Base-by-base conservation (phyloP, 1,139 yeast species). In the Pichia sp. region DNA sequence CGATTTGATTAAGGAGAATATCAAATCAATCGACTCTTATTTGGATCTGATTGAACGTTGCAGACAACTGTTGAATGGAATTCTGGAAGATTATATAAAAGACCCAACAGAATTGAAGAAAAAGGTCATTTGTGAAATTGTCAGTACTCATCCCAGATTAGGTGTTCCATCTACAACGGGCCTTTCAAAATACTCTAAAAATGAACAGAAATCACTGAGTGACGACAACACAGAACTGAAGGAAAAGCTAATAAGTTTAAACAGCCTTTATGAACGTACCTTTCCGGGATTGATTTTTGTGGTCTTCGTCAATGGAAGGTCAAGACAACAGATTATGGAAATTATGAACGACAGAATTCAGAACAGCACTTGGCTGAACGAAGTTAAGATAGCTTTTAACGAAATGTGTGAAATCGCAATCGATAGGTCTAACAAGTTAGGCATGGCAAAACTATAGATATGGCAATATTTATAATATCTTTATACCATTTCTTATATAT, bases 371-470 rank as follows among this genome's bases (percentile, higher is more conserved):
- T 72, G 77, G 46, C 56, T 54, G 4, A 46, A 55, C 36, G 97
- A 88, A 61, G 73, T 79, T 49, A 46, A 49, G 9, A 84, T 79
- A 40, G 95, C 95, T 0, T 75, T 86, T 56, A 69, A 81, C 53
- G 84, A 95, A 36, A 86, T 88, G 95, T 85, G 95, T 63, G 95
- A 85, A 61, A 88, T 88, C 49, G 96, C 96, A 0, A 56, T 72
- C 34, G 95, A 86, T 64, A 70, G 97, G 52, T 82, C 81, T 2
- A 55, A 52, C n/a, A 81, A 81, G 55, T 57, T 75, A 40, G 65
- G 66, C 23, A 16, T 16, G 23, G 23, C 23, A 16, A 16, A 16
- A 16, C 23, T 16, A 16, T 16, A 16, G 23, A 16, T 16, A 16
- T 16, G 23, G 23, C 23, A 16, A 16, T 16, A 16, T 16, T 16